Base-by-base conservation (phyloP, 2,329 filamentous ascomycete species). In the Meredithiella fracta region DNA sequence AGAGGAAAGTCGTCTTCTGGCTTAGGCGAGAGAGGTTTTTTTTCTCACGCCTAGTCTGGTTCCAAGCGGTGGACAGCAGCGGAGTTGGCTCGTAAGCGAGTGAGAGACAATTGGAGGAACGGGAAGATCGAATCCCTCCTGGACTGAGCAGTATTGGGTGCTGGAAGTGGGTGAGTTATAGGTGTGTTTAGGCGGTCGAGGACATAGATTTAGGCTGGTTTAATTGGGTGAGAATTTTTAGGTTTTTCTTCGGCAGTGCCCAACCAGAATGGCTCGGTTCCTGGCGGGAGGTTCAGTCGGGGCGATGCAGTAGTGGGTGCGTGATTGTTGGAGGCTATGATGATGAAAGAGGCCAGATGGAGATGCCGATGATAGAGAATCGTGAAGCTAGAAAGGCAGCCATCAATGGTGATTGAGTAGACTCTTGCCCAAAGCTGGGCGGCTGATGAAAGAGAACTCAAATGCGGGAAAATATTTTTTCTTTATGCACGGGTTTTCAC, bases 161-260 rank as follows among this genome's bases (percentile, higher is more conserved):
- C 29, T 34, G 29, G 25, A 49, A 51, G n/a, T 22, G 25, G 14
- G 14, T 37, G 20, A 25, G 52, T 51, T 20, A 31, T 47, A 26
- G 34, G n/a, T 29, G 7, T 56, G 34, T 56, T 52, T 14, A 52
- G 49, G 49, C 55, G 37, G 49, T 56, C 22, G 51, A 14, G 42
- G 42, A 22, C 4, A 2, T 40, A 37, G 25, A 25, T 17, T 31
- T 20, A 56, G 44, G 17, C 9, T 20, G 25, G 44, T 34, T 34
- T 34, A 34, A 11, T 34, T 34, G 29, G 11, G 29, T 5, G 5
- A 34, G 29, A 11, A 34, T 34, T 34, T 34, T 5, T 9, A 26
- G 44, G 44, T 20, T 49, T 49, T 49, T 49, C 11, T 49, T 26
- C 44, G 44, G 29, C 9, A 22, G 20, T 34, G 47, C 47, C 54